Percentiles rank a stretch among this genome's conserved stretches.
Evolutionary conservation across 73 alveolate genomes (phyloP).

Genomic region (Stentor roeselii): DNA sequence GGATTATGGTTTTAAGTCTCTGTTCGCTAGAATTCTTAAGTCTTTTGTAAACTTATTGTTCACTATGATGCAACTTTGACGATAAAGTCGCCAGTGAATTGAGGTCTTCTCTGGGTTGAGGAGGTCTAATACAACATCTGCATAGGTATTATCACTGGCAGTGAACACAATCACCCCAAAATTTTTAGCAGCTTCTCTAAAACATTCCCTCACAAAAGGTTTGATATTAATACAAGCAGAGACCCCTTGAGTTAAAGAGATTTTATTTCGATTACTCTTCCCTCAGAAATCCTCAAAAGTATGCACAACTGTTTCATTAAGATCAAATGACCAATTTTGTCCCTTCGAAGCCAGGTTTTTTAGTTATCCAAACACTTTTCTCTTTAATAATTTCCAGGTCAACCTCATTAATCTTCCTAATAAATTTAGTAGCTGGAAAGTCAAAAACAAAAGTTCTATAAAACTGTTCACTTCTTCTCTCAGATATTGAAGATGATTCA

Average conservation of each 20-base stretch:
- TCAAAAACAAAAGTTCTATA: not conserved
- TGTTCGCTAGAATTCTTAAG: slow-evolving; percentile 31
- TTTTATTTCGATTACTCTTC: too few species aligned
- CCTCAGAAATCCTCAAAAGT: not conserved
- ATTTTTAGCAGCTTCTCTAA: slow-evolving; percentile 59
- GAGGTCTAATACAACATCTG: slow-evolving; percentile 68
- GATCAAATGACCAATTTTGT: slow-evolving; percentile 37
- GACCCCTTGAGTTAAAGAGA: too few species aligned
- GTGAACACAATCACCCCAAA: slow-evolving; percentile 86
- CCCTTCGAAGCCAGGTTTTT: not conserved
- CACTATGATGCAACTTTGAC: slow-evolving; percentile 62
- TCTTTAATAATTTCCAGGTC: not conserved
- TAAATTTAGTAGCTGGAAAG: not conserved
- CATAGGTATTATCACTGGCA: slow-evolving; percentile 82
- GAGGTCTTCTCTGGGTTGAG: slow-evolving; percentile 40
- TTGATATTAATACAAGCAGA: slow-evolving; percentile 40
- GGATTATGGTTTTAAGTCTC: slow-evolving; percentile 35
- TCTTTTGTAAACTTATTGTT: slow-evolving; percentile 31
- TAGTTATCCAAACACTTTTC: not conserved
- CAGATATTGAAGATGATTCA: too few species aligned
- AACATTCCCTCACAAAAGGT: slow-evolving; percentile 70
- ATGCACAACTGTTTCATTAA: slow-evolving; percentile 86
- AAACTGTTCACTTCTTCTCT: not conserved
- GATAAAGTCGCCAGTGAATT: slow-evolving; percentile 56
- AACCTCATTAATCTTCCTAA: not conserved